A percentile compares a stretch with the other conserved stretches of the same genome.
Conservation (phyloP, 2,329 filamentous ascomycete genomes). For the Sporothrix pseudoabietina region DNA sequence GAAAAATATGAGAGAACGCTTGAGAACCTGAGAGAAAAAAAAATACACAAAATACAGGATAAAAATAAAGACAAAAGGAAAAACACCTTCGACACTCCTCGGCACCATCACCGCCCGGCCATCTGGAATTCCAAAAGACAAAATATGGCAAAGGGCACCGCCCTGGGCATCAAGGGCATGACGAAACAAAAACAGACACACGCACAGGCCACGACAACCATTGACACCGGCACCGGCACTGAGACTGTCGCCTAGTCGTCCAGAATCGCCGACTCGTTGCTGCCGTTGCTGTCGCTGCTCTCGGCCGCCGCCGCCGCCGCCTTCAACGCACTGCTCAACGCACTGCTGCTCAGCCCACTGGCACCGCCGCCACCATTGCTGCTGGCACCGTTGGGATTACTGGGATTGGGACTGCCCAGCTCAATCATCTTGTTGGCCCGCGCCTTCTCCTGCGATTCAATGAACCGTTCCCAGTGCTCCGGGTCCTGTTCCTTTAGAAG, state of each 20-base stretch:
- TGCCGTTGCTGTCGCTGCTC: conserved; percentile 11
- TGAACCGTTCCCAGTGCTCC: conserved; percentile 65
- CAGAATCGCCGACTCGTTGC: conserved; percentile 24
- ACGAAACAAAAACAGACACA: background rate
- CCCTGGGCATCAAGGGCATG: background rate
- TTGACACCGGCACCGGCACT: background rate
- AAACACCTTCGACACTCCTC: background rate
- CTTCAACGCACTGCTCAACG: background rate
- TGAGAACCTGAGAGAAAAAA: background rate
- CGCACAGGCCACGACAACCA: background rate
- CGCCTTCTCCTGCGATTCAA: conserved; percentile 63
- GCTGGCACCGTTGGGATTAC: conserved; percentile 13
- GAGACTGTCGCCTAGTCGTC: conserved; percentile 8
- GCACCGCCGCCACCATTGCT: background rate
- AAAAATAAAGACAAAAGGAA: background rate
- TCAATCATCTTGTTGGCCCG: conserved; percentile 52
- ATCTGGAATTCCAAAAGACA: background rate
- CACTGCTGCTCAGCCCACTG: background rate
- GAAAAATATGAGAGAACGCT: background rate
- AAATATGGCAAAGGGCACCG: background rate
- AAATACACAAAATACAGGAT: conserved; percentile 11
- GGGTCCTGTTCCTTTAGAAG: conserved; percentile 63
- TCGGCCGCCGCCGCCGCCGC: background rate
- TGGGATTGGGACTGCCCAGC: background rate
- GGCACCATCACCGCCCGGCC: background rate